A percentile compares a stretch with the other conserved stretches of the same genome.
Evolutionary conservation across 805 yeast genomes (phyloP).

Genomic region (Barnettozyma sp.): DNA sequence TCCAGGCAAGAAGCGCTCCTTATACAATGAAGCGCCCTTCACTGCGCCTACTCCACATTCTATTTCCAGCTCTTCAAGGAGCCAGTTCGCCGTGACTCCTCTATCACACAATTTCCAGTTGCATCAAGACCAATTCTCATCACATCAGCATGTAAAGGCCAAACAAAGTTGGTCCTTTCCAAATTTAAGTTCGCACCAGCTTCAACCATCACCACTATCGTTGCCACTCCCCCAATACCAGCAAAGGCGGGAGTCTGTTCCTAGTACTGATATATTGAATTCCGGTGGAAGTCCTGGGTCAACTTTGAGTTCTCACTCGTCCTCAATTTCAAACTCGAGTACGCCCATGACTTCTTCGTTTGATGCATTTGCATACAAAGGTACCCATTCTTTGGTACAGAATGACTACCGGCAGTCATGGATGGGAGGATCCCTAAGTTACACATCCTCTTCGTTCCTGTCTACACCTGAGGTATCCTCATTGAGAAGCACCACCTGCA

Average conservation of each 20-base stretch:
- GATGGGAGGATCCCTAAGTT: neutral
- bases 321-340: conserved; percentile 9
- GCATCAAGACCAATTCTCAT: conserved; percentile 7
- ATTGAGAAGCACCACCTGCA: conserved; percentile 1
- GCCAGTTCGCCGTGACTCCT: conserved; percentile 16
- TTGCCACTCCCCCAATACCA: conserved; percentile 9
- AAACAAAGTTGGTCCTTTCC: no score
- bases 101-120: conserved; percentile 8
- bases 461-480: conserved; percentile 4
- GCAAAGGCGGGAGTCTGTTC: neutral
- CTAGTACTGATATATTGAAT: conserved; percentile 1
- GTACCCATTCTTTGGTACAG: conserved; percentile 8
- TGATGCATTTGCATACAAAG: conserved; percentile 13
- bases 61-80: conserved; percentile 14
- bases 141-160: no score
- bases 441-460: neutral
- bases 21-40: conserved; percentile 19
- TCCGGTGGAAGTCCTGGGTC: no score
- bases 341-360: neutral
- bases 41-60: conserved; percentile 21
- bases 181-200: no score
- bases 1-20: conserved; percentile 3
- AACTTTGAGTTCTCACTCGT: no score
- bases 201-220: no score
- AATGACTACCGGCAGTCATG: neutral